Evolutionary conservation across 257 asterid genomes (phyloP).

Genomic region (Solanum phureja): DNA sequence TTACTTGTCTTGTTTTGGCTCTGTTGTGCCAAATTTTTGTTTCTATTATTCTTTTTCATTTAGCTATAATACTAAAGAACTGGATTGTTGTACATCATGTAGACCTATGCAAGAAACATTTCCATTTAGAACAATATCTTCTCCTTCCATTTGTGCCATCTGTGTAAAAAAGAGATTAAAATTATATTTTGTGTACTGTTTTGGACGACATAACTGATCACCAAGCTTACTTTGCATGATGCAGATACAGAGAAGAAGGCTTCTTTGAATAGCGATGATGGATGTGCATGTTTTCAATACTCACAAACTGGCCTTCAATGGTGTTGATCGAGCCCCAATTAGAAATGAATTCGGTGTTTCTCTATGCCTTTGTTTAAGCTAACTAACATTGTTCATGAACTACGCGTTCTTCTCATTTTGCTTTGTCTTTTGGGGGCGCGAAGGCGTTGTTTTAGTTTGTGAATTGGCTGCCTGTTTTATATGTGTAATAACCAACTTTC

Average conservation of each 20-base stretch:
- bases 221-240: not conserved
- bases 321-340: conserved; percentile 3
- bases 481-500: not conserved
- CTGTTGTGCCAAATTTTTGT: not conserved
- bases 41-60: not conserved
- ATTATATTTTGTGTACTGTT: not conserved
- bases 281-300: not conserved
- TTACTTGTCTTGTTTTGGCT: not conserved
- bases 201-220: not conserved
- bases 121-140: not conserved
- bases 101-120: not conserved
- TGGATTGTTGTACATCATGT: not conserved
- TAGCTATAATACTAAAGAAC: not conserved
- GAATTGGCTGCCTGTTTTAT: conserved; percentile 6
- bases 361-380: not conserved
- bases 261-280: conserved; percentile 21
- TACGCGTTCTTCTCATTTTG: not conserved
- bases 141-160: too few relatives aligned
- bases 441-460: too few relatives aligned
- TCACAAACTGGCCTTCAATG: conserved; percentile 2
- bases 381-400: conserved; percentile 21
- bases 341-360: conserved; percentile 16
- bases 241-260: conserved; percentile 47
- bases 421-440: not conserved
- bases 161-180: too few relatives aligned